A percentile compares a stretch with the other conserved stretches of the same genome.
Evolutionary conservation across 192 early-diverging fungal species (phyloP).

Genomic region (Rhizoclosmatium globosum): DNA sequence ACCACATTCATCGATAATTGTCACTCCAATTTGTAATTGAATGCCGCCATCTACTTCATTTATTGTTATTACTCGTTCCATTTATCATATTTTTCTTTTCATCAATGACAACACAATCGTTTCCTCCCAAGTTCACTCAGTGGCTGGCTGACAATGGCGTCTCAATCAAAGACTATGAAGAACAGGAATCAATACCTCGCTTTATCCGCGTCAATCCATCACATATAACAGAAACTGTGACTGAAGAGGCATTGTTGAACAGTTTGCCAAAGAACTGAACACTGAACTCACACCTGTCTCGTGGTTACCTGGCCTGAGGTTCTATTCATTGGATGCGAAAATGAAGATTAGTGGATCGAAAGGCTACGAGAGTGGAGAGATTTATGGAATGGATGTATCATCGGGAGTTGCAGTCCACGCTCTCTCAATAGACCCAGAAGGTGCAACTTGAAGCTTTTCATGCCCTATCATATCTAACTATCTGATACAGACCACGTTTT

Average conservation of each 20-base stretch:
- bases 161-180: constrained; percentile 67
- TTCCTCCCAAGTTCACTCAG: constrained; percentile 57
- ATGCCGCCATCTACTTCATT: no score
- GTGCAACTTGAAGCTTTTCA: background rate
- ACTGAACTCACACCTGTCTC: constrained; percentile 55
- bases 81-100: no score
- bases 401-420: constrained; percentile 87
- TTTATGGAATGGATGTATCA: constrained; percentile 84
- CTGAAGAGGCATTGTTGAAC: constrained; percentile 39
- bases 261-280: constrained; percentile 55
- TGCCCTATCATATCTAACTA: background rate
- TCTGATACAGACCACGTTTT: constrained; percentile 76
- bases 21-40: no score
- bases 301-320: constrained; percentile 39
- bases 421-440: constrained; percentile 68
- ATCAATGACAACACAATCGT: background rate
- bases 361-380: constrained; percentile 34
- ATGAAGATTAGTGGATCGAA: constrained; percentile 29
- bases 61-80: no score
- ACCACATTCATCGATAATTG: no score
- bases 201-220: constrained; percentile 76
- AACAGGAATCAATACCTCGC: constrained; percentile 65
- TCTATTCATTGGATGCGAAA: constrained; percentile 64
- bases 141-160: constrained; percentile 80
- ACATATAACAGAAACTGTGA: constrained; percentile 48